These are phyloP conservation scores for Torulaspora indica DNA, from an alignment of 805 yeast genomes.

Conservation along the genomic window DNA sequence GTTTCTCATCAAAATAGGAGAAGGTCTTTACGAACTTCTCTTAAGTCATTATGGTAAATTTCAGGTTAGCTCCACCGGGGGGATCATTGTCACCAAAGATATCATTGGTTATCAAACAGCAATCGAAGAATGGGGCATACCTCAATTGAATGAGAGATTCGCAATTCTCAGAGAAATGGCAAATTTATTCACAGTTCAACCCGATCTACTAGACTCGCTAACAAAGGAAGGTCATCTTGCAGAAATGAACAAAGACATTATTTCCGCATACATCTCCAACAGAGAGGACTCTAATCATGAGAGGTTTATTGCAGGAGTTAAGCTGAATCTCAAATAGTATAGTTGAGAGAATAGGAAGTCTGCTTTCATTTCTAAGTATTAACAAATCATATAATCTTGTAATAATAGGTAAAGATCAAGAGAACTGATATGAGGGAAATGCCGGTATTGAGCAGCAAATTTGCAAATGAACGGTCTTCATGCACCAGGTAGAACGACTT, in stretches of 20 bases:
- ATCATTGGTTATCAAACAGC: slow-evolving; percentile 68
- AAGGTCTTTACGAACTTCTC: slow-evolving; percentile 51
- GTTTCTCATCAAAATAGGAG: slow-evolving; percentile 54
- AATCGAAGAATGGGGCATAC: slow-evolving; percentile 62
- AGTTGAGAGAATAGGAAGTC: slow-evolving; percentile 1
- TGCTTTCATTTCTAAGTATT: neutral
- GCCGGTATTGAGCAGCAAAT: slow-evolving; percentile 9
- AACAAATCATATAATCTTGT: slow-evolving; percentile 4
- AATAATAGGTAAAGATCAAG: slow-evolving; percentile 12
- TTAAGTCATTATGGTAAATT: slow-evolving; percentile 71
- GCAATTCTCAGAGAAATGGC: slow-evolving; percentile 75
- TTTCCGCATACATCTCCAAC: slow-evolving; percentile 62
- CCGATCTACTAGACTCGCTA: slow-evolving; percentile 69
- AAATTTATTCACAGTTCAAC: slow-evolving; percentile 78
- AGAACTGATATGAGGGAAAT: slow-evolving; percentile 8
- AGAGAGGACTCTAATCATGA: slow-evolving; percentile 61
- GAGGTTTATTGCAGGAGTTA: slow-evolving; percentile 28
- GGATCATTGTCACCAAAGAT: slow-evolving; percentile 75
- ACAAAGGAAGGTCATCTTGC: slow-evolving; percentile 77
- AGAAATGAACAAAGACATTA: slow-evolving; percentile 53
- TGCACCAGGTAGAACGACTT: slow-evolving; percentile 8
- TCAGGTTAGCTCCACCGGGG: slow-evolving; percentile 76
- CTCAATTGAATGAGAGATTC: slow-evolving; percentile 57
- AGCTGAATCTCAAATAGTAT: slow-evolving; percentile 22
- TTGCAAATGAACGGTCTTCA: slow-evolving; percentile 5